Base-by-base conservation (phyloP, 1,284 basidiomycete species). In the Clitocybe nebularis region DNA sequence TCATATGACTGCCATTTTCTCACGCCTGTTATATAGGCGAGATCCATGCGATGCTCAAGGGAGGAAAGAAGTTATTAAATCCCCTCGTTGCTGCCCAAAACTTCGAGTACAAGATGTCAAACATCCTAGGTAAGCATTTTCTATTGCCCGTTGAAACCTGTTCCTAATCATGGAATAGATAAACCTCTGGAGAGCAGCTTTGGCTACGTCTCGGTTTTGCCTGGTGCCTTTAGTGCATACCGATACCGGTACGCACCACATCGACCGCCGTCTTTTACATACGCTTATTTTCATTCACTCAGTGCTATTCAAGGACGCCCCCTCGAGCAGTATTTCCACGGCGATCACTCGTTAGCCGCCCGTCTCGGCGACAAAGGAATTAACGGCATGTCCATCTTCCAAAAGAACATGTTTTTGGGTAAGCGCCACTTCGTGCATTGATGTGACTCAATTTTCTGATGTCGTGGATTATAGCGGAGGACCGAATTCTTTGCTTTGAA, bases 81-180 rank as follows among this genome's bases (percentile, higher is more conserved):
- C 95, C 95, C 13, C 75, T 98, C 28, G 84, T 94, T 23, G 93
- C 93, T 5, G 91, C 92, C n/a, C 95, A 98, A 64, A 98, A 98
- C 68, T 97, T 98, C 57, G 95, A 99, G 68, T 98, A 98, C 71
- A 97, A 91, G 69, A 93, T 94, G 89, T 93, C 89, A 24, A 94
- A 94, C 63, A 94, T 96, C 56, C 74, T 94, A 21, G 89, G 89
- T 81, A 64, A 53, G 67, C 50, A 9, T 28, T 4, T 13, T 6
- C 11, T 41, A 4, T 22, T 23, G 14, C 11, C 25, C 13, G 16
- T 30, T 14, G n/a, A 14, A 2, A 14, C 6, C 8, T 8, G 4
- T 23, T 13, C n/a, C 20, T 3, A n/a, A 11, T 32, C 10, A 5
- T 40, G 16, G 35, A 46, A 13, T 51, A 84, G 90, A 93, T 60